phyloP scores from a whole-genome alignment of 2,329 filamentous ascomycete species.

The Coniochaeta hoffmannii region DNA sequence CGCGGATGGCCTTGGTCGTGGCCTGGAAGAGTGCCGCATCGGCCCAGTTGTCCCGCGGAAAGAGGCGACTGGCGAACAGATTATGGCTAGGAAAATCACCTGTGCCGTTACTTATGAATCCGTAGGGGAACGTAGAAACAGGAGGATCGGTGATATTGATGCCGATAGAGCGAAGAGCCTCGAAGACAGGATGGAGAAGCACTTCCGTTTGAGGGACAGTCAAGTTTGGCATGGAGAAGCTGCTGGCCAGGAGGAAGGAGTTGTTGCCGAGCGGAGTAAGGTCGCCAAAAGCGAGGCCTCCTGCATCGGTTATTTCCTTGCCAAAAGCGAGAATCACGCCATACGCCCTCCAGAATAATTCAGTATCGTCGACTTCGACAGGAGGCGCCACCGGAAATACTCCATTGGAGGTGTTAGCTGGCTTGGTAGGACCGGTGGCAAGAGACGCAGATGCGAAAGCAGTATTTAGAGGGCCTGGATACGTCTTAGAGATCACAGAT shows the following conservation, averaged over 20 bases:
- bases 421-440: too few relatives aligned
- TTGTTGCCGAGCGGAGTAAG: conserved; percentile 17
- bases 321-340: conserved; percentile 14
- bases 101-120: conserved; percentile 8
- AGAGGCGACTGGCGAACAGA: conserved; percentile 18
- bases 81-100: conserved; percentile 12
- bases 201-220: conserved; percentile 18
- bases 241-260: conserved; percentile 15
- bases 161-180: conserved; percentile 22
- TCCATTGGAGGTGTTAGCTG: conserved; percentile 2
- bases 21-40: conserved; percentile 9
- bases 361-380: conserved; percentile 1
- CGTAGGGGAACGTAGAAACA: conserved; percentile 5
- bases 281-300: conserved; percentile 17
- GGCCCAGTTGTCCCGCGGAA: conserved; percentile 15
- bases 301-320: conserved; percentile 11
- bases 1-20: conserved; percentile 14
- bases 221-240: conserved; percentile 18
- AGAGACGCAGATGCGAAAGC: not conserved
- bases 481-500: conserved; percentile 16
- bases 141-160: conserved; percentile 13
- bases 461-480: conserved; percentile 10
- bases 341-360: conserved; percentile 17
- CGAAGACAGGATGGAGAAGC: conserved; percentile 22
- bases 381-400: not conserved